Evolutionary conservation across 305 asterid species (phyloP).

Genomic region (Salvia sclarea): DNA sequence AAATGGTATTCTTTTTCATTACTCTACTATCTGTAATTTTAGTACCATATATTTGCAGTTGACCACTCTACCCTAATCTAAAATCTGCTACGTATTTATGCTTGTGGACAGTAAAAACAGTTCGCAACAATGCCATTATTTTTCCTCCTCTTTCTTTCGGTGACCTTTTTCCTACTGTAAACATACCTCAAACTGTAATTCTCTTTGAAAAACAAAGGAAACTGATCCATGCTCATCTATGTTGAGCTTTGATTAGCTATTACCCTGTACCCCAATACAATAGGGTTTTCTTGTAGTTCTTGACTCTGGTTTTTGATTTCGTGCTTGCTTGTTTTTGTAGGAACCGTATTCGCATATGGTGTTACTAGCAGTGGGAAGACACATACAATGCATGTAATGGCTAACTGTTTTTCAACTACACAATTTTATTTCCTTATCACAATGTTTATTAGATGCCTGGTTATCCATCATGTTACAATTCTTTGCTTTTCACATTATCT

Average conservation of each 20-base stretch:
- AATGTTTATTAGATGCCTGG: not conserved
- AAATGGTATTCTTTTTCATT: constrained; percentile 57
- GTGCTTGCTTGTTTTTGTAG: constrained; percentile 35
- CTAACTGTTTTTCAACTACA: constrained; percentile 13
- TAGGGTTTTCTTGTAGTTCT: constrained; percentile 10
- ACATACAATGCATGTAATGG: constrained; percentile 71
- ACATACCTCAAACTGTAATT: constrained; percentile 8
- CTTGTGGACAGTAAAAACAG: not conserved
- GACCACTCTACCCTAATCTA: not conserved
- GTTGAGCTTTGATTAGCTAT: not conserved
- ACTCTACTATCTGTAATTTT: constrained; percentile 7
- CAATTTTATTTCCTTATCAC: constrained; percentile 8
- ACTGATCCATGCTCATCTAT: constrained; percentile 19
- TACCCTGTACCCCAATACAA: not conserved
- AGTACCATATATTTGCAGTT: not conserved
- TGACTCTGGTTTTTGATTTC: constrained; percentile 18
- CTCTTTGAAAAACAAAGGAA: constrained; percentile 4
- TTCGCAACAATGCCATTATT: not conserved
- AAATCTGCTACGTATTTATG: not conserved
- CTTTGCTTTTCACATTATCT: not conserved
- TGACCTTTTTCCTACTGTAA: constrained; percentile 1
- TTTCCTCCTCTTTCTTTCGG: not conserved
- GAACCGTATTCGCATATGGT: constrained; percentile 69
- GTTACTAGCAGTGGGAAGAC: constrained; percentile 82
- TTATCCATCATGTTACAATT: constrained; percentile 10